A percentile compares a stretch with the other conserved stretches of the same genome.
Conservation (phyloP, 306 rosid genomes). For the Acacia acuminata region DNA sequence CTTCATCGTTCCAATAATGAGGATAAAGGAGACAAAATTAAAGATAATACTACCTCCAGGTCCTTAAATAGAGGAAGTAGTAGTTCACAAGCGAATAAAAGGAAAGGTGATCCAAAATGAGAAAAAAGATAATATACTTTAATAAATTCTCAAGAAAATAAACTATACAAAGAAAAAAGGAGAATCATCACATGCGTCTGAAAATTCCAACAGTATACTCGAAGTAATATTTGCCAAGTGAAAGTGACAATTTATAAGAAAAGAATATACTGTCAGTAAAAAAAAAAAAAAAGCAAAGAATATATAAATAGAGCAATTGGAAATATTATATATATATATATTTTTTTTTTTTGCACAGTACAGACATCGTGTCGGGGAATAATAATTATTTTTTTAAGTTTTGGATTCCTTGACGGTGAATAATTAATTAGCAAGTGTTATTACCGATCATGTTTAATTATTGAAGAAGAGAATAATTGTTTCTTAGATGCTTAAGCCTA, state of each 20-base stretch:
- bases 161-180: neutral
- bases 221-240: neutral
- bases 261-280: neutral
- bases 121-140: neutral
- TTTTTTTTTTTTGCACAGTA: neutral
- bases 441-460: neutral
- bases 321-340: too few species aligned
- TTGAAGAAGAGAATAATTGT: neutral
- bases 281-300: constrained; percentile 35
- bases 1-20: too few species aligned
- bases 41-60: too few species aligned
- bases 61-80: too few species aligned
- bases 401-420: constrained; percentile 27
- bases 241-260: neutral
- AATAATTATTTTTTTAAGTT: neutral
- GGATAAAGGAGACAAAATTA: too few species aligned
- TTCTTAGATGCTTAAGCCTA: neutral
- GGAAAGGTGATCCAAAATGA: too few species aligned
- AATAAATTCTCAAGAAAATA: neutral
- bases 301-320: constrained; percentile 4
- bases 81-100: neutral
- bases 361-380: neutral
- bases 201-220: neutral
- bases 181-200: neutral
- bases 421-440: neutral